These are phyloP conservation scores for Vaccinium myrtillus DNA, from an alignment of 148 eudicot species.

Conservation along the genomic window DNA sequence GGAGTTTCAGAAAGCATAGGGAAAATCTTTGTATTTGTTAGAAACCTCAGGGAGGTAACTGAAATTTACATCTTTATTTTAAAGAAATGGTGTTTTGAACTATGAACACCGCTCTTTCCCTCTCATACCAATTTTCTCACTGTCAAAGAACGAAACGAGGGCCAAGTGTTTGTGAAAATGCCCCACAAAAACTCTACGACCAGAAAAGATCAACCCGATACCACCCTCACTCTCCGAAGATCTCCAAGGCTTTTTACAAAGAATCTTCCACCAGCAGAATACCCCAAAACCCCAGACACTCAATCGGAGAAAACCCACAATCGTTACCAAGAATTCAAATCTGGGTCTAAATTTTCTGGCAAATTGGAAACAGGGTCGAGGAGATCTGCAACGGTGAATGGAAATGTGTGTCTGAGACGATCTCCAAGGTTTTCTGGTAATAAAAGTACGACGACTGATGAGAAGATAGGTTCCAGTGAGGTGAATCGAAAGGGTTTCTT, in stretches of 20 bases:
- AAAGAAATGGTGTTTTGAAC: background rate
- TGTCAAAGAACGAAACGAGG: background rate
- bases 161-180: constrained; percentile 61
- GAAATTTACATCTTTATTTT: too few species aligned
- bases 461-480: background rate
- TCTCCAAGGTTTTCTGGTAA: constrained; percentile 38
- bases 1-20: too few species aligned
- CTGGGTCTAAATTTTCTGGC: constrained; percentile 11
- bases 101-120: background rate
- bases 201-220: constrained; percentile 1
- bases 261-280: constrained; percentile 8
- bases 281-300: constrained; percentile 28
- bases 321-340: background rate
- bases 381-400: constrained; percentile 24
- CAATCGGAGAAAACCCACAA: constrained; percentile 13
- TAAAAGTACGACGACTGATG: background rate
- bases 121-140: background rate
- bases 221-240: constrained; percentile 36
- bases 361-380: constrained; percentile 29
- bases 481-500: background rate
- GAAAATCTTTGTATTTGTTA: too few species aligned
- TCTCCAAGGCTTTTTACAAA: constrained; percentile 48
- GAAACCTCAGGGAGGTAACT: too few species aligned
- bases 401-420: constrained; percentile 23
- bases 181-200: constrained; percentile 29